phyloP scores from a whole-genome alignment of 2,329 filamentous ascomycete species.

The Daldinia sp. region DNA sequence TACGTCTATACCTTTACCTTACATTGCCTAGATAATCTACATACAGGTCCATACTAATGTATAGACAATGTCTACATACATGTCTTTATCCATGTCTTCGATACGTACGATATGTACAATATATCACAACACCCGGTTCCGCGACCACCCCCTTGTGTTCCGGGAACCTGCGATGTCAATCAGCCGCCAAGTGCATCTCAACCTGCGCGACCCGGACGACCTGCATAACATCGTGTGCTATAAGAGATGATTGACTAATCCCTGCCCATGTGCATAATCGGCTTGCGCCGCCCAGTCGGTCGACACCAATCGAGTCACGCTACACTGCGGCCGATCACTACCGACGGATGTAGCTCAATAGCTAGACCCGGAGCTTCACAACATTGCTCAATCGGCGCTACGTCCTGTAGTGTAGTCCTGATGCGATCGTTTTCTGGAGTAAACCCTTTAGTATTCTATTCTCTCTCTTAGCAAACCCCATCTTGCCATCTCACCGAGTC shows the following conservation, averaged over 20 bases:
- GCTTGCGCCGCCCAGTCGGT: conserved; percentile 32
- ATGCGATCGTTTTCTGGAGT: conserved; percentile 20
- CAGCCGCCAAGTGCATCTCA: conserved; percentile 34
- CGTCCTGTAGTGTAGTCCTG: conserved; percentile 11
- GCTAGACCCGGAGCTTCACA: conserved; percentile 18
- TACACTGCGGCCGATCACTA: conserved; percentile 28
- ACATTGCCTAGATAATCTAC: too few relatives aligned
- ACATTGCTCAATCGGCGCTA: conserved; percentile 22
- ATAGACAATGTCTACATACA: conserved; percentile 5
- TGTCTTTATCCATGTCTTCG: conserved; percentile 16
- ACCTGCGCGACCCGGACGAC: conserved; percentile 4
- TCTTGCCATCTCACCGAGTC: background rate
- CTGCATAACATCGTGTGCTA: conserved; percentile 29
- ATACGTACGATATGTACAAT: too few relatives aligned
- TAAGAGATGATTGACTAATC: conserved; percentile 16
- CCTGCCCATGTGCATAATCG: conserved; percentile 31
- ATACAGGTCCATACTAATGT: too few relatives aligned
- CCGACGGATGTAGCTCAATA: conserved; percentile 24
- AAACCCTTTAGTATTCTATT: background rate
- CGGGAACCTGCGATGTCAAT: conserved; percentile 34
- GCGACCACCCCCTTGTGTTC: conserved; percentile 12
- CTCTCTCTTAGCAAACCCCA: too few relatives aligned
- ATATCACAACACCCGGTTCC: conserved; percentile 33
- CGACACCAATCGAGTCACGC: conserved; percentile 35
- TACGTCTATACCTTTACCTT: too few relatives aligned